Base-by-base conservation (phyloP, 2,329 filamentous ascomycete genomes). In the Nigrograna mackinnonii region DNA sequence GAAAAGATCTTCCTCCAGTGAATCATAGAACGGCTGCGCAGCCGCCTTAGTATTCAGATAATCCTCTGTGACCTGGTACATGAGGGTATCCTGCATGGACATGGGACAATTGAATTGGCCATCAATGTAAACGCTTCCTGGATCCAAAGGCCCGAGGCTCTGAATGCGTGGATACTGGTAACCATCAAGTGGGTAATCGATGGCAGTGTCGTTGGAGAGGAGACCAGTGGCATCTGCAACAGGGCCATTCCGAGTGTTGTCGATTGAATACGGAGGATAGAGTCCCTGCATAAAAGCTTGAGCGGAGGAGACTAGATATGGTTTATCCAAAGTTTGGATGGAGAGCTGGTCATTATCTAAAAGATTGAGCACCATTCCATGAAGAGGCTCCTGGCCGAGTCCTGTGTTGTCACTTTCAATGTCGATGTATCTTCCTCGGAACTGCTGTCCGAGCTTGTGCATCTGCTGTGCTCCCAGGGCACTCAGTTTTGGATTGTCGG, bases 241-340 rank as follows among this genome's bases (percentile, higher is more conserved):
- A 6, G 43, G 32, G 17, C 47, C 50, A 7, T 47, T 57, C 6
- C 47, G 41, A 20, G 55, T 62, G 17, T 30, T 36, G 36, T 60
- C 62, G 4, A 68, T 61, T 3, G 61, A 57, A 35, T 64, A 60
- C 2, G 80, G 79, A 22, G 81, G 81, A 57, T 83, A 84, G 7
- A 84, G 64, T 6, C 79, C 80, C 57, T 84, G 80, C 70, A 84
- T 74, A 53, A 84, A 84, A 3, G 82, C 80, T 50, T 80, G 77
- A 11, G 80, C 79, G 3, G 79, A 80, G 1, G 75, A 75, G 22
- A 74, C 58, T 2, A 73, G 69, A 41, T 72, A 73, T 44, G 77
- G 72, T 22, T 72, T 66, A 19, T 79, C 70, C 19, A 72, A 60
- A 1, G 80, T 70, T 35, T 75, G 60, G 9, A 80, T 63, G 38